phyloP scores from a whole-genome alignment of 1,284 basidiomycete genomes.

The Ustilago cynodontis region DNA sequence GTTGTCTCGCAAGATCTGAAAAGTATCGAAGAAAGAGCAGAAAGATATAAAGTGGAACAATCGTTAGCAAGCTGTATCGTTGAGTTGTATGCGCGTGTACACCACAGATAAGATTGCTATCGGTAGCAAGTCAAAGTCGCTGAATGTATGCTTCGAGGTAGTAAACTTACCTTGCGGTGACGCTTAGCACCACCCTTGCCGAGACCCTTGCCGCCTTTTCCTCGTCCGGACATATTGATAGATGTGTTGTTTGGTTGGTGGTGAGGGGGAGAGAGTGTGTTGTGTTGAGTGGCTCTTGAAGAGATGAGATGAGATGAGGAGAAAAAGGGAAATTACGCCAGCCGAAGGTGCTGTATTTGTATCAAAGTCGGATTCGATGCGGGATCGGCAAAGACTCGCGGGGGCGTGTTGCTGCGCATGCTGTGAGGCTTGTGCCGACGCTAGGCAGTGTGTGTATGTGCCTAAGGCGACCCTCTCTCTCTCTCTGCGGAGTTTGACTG shows the following conservation, averaged over 20 bases:
- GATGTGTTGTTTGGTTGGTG: constrained; percentile 33
- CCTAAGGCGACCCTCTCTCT: background rate
- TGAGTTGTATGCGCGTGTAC: constrained; percentile 1
- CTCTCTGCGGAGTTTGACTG: background rate
- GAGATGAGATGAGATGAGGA: constrained; percentile 42
- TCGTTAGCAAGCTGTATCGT: constrained; percentile 20
- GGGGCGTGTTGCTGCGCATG: background rate
- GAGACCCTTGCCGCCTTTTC: constrained; percentile 70
- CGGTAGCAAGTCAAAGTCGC: background rate
- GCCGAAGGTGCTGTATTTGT: constrained; percentile 46
- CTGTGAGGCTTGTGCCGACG: constrained; percentile 1
- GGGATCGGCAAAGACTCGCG: constrained; percentile 38
- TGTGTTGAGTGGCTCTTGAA: constrained; percentile 37
- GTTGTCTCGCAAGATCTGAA: constrained; percentile 67
- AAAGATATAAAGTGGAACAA: background rate
- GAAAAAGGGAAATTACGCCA: constrained; percentile 43
- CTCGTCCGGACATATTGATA: constrained; percentile 66
- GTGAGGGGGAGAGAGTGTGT: constrained; percentile 23
- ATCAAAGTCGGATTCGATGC: constrained; percentile 45
- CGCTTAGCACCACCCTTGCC: constrained; percentile 71
- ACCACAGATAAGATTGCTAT: background rate
- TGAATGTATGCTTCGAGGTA: background rate
- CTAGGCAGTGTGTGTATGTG: background rate
- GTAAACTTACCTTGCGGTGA: constrained; percentile 68
- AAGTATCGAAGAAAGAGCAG: background rate